Evolutionary conservation across 345 rosid species (phyloP).

Genomic region (Eucalyptus guilfoylei): DNA sequence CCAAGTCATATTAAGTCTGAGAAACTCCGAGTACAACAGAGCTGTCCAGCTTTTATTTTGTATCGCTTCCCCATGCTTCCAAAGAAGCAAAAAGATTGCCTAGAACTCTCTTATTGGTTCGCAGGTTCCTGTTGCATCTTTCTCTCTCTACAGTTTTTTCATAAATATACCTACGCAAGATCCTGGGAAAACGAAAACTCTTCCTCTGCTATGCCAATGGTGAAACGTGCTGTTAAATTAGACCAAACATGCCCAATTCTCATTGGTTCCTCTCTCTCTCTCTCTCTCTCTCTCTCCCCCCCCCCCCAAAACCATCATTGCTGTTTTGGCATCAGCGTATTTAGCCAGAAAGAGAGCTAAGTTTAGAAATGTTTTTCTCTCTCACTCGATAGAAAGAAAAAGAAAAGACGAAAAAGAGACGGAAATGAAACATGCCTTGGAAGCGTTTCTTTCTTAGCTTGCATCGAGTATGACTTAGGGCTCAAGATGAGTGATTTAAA

Average conservation of each 20-base stretch:
- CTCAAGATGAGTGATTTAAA: neutral
- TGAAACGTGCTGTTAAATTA: neutral
- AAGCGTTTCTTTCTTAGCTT: neutral
- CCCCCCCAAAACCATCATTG: neutral
- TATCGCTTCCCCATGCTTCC: neutral
- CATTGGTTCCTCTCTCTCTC: neutral
- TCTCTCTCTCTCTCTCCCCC: neutral
- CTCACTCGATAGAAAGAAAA: neutral
- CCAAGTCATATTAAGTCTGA: neutral
- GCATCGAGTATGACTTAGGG: neutral
- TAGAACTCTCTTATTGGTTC: slow-evolving; percentile 35
- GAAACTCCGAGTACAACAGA: slow-evolving; percentile 24
- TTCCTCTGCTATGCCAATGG: neutral
- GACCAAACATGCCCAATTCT: neutral
- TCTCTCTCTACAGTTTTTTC: slow-evolving; percentile 8
- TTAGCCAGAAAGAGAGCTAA: neutral
- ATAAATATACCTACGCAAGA: slow-evolving; percentile 36
- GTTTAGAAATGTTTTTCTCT: neutral
- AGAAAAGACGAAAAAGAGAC: neutral
- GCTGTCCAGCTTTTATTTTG: slow-evolving; percentile 31
- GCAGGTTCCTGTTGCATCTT: slow-evolving; percentile 18
- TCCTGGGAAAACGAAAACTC: slow-evolving; percentile 14
- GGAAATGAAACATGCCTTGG: neutral
- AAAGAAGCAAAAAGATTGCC: neutral
- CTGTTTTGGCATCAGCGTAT: neutral